Base-by-base conservation (phyloP, 2,329 filamentous ascomycete genomes). In the Calonectria multiphialidica region DNA sequence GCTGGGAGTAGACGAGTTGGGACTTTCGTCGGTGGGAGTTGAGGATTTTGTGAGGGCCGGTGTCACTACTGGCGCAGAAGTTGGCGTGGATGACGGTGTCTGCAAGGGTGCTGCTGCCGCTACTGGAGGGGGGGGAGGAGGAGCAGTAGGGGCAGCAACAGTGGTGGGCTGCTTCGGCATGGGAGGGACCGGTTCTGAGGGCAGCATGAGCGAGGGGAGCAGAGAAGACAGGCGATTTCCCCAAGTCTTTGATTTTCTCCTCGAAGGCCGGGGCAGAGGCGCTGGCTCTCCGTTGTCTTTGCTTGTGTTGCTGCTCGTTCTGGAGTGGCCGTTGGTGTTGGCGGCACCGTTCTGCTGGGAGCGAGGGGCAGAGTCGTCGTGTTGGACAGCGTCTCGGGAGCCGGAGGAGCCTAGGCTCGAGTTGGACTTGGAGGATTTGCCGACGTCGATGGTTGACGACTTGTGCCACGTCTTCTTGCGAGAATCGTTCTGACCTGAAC, bases 151-250 rank as follows among this genome's bases (percentile, higher is more conserved):
- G n/a, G 44, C 12, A 12, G 33, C 21, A 23, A 15, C 16, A 15
- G 44, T 72, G 47, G 75, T 70, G 62, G 75, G 67, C 18, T 67
- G 73, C 68, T 70, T 82, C 47, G 72, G 75, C 42, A 80, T 64
- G 50, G 75, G 68, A 66, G 75, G 74, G 40, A 74, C 68, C 42
- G 78, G 68, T 74, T 84, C 83, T 80, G 79, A 74, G 49, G 80
- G 79, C 68, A 81, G 66, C 57, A 82, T 85, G 80, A 86, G 84
- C 76, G 82, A 81, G 59, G 83, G 84, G 57, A 84, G 76, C 49
- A 84, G 77, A 23, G 81, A 80, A 49, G 83, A 84, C 50, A 84
- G 72, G 70, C 84, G 83, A 61, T 80, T 76, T 68, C 80, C 76
- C 84, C 83, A 86, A 45, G 78, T 81, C 66, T 77, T 80, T 37